Evolutionary conservation across 73 alveolate species (phyloP), one percentile per base, ranked within the genome.

Genomic region (Paramecium biaurelia): DNA sequence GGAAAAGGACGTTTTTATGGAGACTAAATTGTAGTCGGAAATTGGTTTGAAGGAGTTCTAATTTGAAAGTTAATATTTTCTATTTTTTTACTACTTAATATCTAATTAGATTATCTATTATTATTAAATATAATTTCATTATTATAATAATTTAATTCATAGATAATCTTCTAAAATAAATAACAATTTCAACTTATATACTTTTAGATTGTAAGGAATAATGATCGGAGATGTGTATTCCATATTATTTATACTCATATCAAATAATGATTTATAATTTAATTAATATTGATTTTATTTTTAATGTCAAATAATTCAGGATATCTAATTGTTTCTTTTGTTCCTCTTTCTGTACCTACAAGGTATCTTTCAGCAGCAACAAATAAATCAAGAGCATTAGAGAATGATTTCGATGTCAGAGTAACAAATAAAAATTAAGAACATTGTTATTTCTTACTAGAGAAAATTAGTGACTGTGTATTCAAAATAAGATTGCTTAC

Each of bases 341-440:
- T 53, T n/a, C 68, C 68, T 53, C 68, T 53, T 12, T 53, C 68
- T 53, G 68, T 53, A 20, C 84, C 84, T 14, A 67, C 38, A 30
- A 26, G 45, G n/a, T 67, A 7, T 67, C 45, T 67, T 26, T 67
- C 45, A 30, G 45, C 45, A 14, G 79, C 92, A 37, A 85, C 30
- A 24, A 72, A 85, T 47, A 68, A 68, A 11, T 43, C 92, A 28
- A 85, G 82, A 45, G 92, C 84, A 21, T 24, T 47, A 26, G 57
- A 42, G 21, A 47, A 68, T 23, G 92, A 85, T 85, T 85, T 26
- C 20, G 92, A 85, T 85, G 92, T 85, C 10, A 85, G 92, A 85
- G 45, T 67, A 21, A 26, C 38, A 7, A 67, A 67, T 26, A 11
- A 26, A 30, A 32, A 30, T 30, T 12, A 67, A 67, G 84, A 67